Evolutionary conservation across 176 grass and related monocot genomes (phyloP).

Genomic region (Typha latifolia): DNA sequence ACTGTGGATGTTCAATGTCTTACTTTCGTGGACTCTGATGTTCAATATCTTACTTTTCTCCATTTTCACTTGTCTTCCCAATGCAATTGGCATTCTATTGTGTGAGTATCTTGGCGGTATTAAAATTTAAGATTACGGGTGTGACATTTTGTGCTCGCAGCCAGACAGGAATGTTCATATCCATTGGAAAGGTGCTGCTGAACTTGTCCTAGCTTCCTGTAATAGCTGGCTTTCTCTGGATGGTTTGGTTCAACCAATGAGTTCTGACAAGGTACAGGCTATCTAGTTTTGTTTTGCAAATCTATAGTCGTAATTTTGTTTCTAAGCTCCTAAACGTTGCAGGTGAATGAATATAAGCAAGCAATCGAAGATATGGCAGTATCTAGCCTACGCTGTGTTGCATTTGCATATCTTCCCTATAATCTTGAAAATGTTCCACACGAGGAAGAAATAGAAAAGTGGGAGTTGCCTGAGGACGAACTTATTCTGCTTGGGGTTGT

Average conservation of each 20-base stretch:
- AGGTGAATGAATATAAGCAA: constrained; percentile 56
- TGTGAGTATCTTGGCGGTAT: background rate
- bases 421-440: constrained; percentile 40
- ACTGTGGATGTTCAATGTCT: no score
- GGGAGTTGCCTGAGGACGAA: constrained; percentile 61
- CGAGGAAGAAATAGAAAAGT: constrained; percentile 54
- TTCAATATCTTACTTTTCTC: background rate
- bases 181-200: constrained; percentile 97
- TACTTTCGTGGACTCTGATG: background rate
- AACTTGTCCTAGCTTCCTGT: constrained; percentile 73
- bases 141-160: constrained; percentile 24
- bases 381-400: constrained; percentile 77
- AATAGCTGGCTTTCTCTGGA: constrained; percentile 50
- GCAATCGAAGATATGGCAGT: constrained; percentile 70
- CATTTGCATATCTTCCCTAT: constrained; percentile 68
- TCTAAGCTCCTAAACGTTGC: constrained; percentile 14
- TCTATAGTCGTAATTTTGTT: constrained; percentile 1
- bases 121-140: background rate
- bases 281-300: constrained; percentile 15
- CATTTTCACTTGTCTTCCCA: background rate
- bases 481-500: constrained; percentile 70
- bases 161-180: constrained; percentile 54
- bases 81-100: background rate
- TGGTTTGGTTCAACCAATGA: constrained; percentile 45
- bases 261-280: constrained; percentile 40